phyloP scores from a whole-genome alignment of 1,139 yeast species.

The Taphrina communis region DNA sequence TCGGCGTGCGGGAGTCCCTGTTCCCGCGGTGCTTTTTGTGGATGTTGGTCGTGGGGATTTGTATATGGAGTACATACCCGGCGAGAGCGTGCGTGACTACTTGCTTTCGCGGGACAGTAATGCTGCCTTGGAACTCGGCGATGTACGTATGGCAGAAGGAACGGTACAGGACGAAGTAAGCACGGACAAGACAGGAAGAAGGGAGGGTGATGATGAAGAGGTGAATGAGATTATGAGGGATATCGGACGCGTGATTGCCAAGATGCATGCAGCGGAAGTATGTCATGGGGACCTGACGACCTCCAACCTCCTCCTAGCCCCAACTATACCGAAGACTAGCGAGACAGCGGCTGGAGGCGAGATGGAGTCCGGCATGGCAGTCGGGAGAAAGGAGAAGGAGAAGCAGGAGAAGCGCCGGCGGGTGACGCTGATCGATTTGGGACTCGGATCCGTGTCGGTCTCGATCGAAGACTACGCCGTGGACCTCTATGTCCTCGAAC shows the following conservation, averaged over 20 bases:
- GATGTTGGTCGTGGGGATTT: constrained; percentile 81
- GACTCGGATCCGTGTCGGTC: constrained; percentile 77
- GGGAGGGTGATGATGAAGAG: constrained; percentile 28
- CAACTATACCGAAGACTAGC: constrained; percentile 22
- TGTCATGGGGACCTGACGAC: constrained; percentile 96
- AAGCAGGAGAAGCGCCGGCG: not conserved
- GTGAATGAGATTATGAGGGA: constrained; percentile 47
- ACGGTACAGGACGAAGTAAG: too few relatives aligned
- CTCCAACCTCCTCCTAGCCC: constrained; percentile 72
- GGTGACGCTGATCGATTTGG: constrained; percentile 84
- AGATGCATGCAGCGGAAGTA: constrained; percentile 74
- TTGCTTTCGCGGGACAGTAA: constrained; percentile 42
- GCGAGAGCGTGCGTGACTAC: constrained; percentile 46
- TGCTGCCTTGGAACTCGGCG: too few relatives aligned
- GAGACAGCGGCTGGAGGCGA: not conserved
- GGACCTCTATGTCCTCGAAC: constrained; percentile 88
- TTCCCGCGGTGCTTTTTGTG: constrained; percentile 72
- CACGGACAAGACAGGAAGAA: too few relatives aligned
- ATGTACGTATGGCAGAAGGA: too few relatives aligned
- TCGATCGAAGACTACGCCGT: constrained; percentile 93
- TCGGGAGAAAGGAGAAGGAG: too few relatives aligned
- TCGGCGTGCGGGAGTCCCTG: constrained; percentile 61
- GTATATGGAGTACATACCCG: constrained; percentile 82
- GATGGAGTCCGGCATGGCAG: not conserved
- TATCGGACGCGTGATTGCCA: constrained; percentile 75